Evolutionary conservation across 371 early-diverging fungal genomes (phyloP).

Genomic region (Apophysomyces ossiformis): DNA sequence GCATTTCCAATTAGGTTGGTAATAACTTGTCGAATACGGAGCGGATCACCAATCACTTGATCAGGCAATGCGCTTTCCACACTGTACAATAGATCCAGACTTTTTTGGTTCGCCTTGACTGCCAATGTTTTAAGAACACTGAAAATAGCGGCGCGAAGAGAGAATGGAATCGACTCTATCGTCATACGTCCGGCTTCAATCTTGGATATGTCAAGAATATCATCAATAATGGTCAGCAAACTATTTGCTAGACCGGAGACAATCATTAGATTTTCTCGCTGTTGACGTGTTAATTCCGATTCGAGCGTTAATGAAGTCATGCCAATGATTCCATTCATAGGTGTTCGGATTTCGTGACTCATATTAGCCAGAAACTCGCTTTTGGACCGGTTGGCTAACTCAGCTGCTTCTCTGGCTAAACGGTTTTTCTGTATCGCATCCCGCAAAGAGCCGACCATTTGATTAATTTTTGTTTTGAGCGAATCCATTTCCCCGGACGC

Average conservation of each 20-base stretch:
- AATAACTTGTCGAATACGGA: constrained; percentile 73
- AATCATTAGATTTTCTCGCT: constrained; percentile 71
- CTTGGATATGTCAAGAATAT: constrained; percentile 79
- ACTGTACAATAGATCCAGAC: constrained; percentile 57
- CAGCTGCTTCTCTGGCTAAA: constrained; percentile 51
- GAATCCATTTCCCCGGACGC: constrained; percentile 73
- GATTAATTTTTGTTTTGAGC: constrained; percentile 73
- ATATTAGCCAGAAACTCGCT: constrained; percentile 72
- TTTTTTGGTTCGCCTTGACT: constrained; percentile 66
- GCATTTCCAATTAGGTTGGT: constrained; percentile 81
- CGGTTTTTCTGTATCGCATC: constrained; percentile 67
- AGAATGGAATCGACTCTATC: constrained; percentile 64
- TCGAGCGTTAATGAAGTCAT: constrained; percentile 64
- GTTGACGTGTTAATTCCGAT: constrained; percentile 63
- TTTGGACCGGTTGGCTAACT: constrained; percentile 66
- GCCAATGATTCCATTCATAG: constrained; percentile 64
- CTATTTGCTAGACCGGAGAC: constrained; percentile 66
- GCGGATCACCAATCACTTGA: constrained; percentile 70
- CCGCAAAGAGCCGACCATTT: constrained; percentile 66
- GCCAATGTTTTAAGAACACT: constrained; percentile 63
- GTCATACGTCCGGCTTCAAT: constrained; percentile 78
- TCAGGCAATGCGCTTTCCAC: constrained; percentile 65
- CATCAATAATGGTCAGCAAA: constrained; percentile 71
- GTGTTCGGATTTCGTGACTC: constrained; percentile 68
- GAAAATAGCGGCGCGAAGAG: constrained; percentile 61